phyloP scores from a whole-genome alignment of 176 grass and related monocot species.

The Musa beccarii region DNA sequence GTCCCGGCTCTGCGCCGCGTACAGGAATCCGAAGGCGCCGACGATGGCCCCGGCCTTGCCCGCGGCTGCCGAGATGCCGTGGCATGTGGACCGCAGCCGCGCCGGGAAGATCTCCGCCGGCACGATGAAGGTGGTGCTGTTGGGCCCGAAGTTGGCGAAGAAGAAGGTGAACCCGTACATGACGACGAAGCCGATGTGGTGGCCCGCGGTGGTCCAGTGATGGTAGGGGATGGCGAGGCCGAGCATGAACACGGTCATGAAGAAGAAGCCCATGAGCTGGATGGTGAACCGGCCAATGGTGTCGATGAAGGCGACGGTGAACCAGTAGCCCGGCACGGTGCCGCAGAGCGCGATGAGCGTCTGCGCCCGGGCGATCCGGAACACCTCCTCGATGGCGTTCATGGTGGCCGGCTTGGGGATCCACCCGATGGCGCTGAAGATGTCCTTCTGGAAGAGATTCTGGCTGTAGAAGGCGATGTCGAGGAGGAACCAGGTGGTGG shows the following conservation, averaged over 20 bases:
- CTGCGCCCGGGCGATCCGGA: conserved; percentile 47
- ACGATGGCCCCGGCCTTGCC: conserved; percentile 64
- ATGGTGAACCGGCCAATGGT: conserved; percentile 56
- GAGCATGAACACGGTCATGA: conserved; percentile 79
- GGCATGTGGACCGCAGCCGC: conserved; percentile 64
- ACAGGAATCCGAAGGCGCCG: conserved; percentile 65
- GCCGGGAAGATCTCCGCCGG: conserved; percentile 69
- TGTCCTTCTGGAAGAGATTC: conserved; percentile 89
- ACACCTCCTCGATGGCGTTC: conserved; percentile 70
- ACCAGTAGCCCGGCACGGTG: conserved; percentile 76
- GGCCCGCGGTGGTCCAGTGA: conserved; percentile 30
- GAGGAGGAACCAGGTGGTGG: conserved; percentile 67
- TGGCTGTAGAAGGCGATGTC: conserved; percentile 86
- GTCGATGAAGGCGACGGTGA: conserved; percentile 72
- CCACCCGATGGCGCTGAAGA: conserved; percentile 70
- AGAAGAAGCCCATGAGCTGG: conserved; percentile 58
- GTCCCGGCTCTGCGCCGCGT: conserved; percentile 36
- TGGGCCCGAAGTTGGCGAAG: conserved; percentile 49
- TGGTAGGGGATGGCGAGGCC: conserved; percentile 45
- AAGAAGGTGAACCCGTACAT: conserved; percentile 59
- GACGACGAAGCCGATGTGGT: conserved; percentile 51
- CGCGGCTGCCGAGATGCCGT: conserved; percentile 45
- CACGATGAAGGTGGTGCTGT: conserved; percentile 51
- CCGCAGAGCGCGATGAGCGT: conserved; percentile 68
- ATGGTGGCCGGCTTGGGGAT: conserved; percentile 50